Evolutionary conservation across 1,139 yeast genomes (phyloP).

Genomic region (Blastobotrys buckinghamii): DNA sequence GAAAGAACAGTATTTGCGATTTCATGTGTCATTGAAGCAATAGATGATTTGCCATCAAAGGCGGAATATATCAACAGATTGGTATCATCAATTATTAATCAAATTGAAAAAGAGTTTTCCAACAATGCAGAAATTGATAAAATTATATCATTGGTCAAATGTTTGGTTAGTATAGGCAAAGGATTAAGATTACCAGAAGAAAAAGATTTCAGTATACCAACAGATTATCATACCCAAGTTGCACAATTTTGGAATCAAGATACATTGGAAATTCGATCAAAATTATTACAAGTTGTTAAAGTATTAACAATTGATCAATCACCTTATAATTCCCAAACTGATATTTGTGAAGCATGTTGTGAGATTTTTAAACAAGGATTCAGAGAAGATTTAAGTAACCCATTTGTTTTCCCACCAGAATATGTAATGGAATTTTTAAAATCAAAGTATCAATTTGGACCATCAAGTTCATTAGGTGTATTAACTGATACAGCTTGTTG

Average conservation of each 20-base stretch:
- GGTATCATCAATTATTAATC: constrained; percentile 23
- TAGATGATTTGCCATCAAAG: constrained; percentile 21
- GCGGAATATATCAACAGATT: constrained; percentile 23
- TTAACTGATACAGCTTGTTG: constrained; percentile 30
- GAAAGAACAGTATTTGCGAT: constrained; percentile 35
- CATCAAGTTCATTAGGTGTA: constrained; percentile 20
- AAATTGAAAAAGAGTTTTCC: constrained; percentile 11
- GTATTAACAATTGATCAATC: constrained; percentile 40
- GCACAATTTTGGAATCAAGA: constrained; percentile 37
- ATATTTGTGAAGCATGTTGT: constrained; percentile 52
- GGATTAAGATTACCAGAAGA: constrained; percentile 43
- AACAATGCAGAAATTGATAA: constrained; percentile 10
- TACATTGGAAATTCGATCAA: constrained; percentile 37
- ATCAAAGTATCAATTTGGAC: constrained; percentile 34
- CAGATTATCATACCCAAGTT: constrained; percentile 11
- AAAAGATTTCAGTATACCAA: constrained; percentile 25
- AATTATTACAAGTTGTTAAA: constrained; percentile 39
- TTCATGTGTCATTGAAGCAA: constrained; percentile 32
- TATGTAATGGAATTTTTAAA: constrained; percentile 44
- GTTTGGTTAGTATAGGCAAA: constrained; percentile 62
- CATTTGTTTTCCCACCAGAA: constrained; percentile 43
- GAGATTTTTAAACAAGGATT: constrained; percentile 56
- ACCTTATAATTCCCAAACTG: constrained; percentile 35
- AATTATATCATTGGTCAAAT: constrained; percentile 47
- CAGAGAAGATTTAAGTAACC: constrained; percentile 68